These are phyloP conservation scores for Haplosporangium gracile DNA, from an alignment of 192 early-diverging fungal species.

Conservation along the genomic window DNA sequence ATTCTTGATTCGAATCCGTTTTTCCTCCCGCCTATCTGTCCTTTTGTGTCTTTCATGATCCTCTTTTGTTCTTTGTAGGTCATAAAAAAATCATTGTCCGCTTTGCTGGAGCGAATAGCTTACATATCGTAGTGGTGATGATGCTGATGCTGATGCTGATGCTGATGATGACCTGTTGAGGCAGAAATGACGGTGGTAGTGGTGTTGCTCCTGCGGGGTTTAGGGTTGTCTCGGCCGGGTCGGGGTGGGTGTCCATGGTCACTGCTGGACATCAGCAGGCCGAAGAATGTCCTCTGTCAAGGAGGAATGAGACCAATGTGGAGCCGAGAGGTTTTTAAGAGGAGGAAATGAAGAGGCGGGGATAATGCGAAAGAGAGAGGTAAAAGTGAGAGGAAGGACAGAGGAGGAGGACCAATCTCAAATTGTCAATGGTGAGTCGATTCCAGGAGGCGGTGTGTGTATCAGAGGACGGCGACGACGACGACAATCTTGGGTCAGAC, in stretches of 20 bases:
- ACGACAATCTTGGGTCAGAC: too few species aligned
- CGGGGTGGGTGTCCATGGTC: neutral
- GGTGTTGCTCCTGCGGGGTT: neutral
- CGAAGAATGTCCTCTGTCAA: neutral
- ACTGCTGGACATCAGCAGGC: constrained; percentile 36
- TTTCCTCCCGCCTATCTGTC: neutral
- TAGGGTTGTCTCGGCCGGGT: neutral
- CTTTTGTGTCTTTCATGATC: neutral
- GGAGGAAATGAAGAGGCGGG: neutral
- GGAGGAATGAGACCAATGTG: neutral
- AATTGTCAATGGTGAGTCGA: neutral
- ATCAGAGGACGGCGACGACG: neutral
- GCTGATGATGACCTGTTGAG: constrained; percentile 1
- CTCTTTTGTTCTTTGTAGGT: neutral
- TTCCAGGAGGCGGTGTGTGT: neutral
- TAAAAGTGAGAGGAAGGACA: neutral
- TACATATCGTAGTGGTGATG: neutral
- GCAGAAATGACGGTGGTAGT: neutral
- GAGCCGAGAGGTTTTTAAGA: neutral
- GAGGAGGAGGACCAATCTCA: neutral
- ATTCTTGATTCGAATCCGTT: neutral
- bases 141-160: constrained; percentile 7
- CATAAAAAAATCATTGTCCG: neutral
- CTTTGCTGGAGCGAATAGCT: neutral
- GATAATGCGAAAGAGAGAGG: neutral